Percentiles rank a stretch among this genome's conserved stretches.
These are phyloP conservation scores for Aspergillus sp. DNA, from an alignment of 2,329 filamentous ascomycete genomes.

Conservation along the genomic window DNA sequence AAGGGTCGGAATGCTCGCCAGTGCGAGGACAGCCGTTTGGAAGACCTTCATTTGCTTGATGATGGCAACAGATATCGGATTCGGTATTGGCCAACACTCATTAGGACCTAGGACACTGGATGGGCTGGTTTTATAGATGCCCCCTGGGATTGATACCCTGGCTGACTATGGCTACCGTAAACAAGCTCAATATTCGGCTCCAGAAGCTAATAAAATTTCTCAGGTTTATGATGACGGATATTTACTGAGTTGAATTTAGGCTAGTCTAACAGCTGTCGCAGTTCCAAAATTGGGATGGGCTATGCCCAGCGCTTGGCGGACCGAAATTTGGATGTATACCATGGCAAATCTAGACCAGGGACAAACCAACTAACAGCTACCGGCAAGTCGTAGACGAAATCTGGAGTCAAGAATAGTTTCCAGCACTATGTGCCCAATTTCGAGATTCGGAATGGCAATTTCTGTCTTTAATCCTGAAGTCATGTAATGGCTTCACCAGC, in stretches of 20 bases:
- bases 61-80: not conserved
- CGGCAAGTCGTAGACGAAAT: not conserved
- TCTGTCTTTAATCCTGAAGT: not conserved
- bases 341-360: too few relatives aligned
- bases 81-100: not conserved
- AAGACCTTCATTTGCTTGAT: not conserved
- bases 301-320: not conserved
- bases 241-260: not conserved
- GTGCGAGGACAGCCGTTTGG: not conserved
- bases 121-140: not conserved
- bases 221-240: not conserved
- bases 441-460: not conserved
- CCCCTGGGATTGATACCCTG: not conserved
- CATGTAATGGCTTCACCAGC: not conserved
- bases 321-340: not conserved
- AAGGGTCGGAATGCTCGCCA: not conserved
- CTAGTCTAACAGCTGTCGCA: not conserved
- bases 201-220: not conserved
- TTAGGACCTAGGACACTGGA: not conserved
- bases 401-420: not conserved
- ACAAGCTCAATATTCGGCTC: not conserved
- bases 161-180: not conserved
- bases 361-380: not conserved
- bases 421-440: not conserved
- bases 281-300: not conserved